phyloP scores from a whole-genome alignment of 1,139 yeast species.

The Debaryomyces robertsiae region DNA sequence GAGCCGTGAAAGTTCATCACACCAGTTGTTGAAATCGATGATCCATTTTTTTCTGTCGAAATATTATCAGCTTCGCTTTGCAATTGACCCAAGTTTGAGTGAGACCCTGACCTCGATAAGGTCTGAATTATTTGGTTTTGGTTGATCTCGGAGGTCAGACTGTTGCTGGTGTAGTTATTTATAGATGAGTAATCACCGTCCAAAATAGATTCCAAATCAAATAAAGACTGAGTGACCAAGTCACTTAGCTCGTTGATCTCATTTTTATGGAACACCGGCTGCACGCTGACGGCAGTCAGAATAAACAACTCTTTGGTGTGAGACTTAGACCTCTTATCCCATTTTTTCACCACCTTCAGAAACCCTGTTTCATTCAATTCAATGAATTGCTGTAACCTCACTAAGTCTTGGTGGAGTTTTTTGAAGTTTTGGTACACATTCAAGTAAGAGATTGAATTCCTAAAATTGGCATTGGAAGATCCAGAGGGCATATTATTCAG shows the following conservation, averaged over 20 bases:
- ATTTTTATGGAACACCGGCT: slow-evolving; percentile 91
- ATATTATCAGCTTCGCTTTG: not conserved
- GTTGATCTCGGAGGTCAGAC: slow-evolving; percentile 1
- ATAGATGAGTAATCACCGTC: slow-evolving; percentile 63
- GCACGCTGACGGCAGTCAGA: slow-evolving; percentile 91
- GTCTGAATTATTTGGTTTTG: slow-evolving; percentile 6
- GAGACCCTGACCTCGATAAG: slow-evolving; percentile 8
- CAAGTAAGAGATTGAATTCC: slow-evolving; percentile 46
- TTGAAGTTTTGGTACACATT: slow-evolving; percentile 83
- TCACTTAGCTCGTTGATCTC: slow-evolving; percentile 87
- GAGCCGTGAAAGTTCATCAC: slow-evolving; percentile 5
- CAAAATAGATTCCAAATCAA: slow-evolving; percentile 83
- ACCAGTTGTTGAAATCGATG: not conserved
- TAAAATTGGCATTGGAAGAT: slow-evolving; percentile 26
- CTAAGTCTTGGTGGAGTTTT: slow-evolving; percentile 84
- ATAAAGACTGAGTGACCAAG: slow-evolving; percentile 69
- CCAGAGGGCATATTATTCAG: slow-evolving; percentile 39
- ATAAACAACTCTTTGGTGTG: slow-evolving; percentile 91
- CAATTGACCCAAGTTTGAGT: slow-evolving; percentile 3
- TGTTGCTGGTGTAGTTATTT: not conserved
- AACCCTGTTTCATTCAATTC: slow-evolving; percentile 95
- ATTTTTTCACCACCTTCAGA: slow-evolving; percentile 89
- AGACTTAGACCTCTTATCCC: slow-evolving; percentile 96
- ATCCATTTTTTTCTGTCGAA: not conserved
- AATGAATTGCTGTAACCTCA: slow-evolving; percentile 86